Evolutionary conservation across 805 yeast genomes (phyloP).

Genomic region (Myxozyma udenii): DNA sequence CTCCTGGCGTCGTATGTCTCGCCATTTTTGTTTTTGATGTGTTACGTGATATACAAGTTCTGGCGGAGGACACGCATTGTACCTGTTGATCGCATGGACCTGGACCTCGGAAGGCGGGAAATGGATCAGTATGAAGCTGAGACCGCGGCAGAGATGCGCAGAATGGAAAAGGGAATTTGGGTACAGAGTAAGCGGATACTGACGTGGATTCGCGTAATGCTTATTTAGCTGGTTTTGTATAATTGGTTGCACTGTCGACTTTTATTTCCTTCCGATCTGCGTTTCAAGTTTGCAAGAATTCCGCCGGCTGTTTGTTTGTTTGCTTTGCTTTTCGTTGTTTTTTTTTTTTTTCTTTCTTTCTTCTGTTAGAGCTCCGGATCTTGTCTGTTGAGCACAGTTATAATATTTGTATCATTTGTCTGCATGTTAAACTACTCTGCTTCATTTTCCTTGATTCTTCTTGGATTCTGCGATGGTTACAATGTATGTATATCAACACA

Average conservation of each 20-base stretch:
- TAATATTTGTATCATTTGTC: no score
- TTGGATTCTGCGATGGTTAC: no score
- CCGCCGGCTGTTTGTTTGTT: not conserved
- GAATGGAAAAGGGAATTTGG: constrained; percentile 22
- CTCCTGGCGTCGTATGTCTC: constrained; percentile 68
- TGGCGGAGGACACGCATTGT: constrained; percentile 62
- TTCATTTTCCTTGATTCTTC: no score
- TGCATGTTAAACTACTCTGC: no score
- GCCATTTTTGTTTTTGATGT: constrained; percentile 49
- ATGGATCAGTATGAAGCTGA: constrained; percentile 54
- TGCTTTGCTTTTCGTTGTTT: not conserved
- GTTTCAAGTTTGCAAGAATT: no score
- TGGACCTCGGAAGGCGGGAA: constrained; percentile 81
- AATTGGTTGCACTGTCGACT: not conserved
- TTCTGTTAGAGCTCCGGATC: not conserved
- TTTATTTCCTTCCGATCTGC: not conserved
- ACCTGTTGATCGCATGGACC: constrained; percentile 68
- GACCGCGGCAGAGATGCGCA: constrained; percentile 21
- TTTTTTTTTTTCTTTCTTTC: not conserved
- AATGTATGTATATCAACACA: no score
- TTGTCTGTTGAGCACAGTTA: not conserved
- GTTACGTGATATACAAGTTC: constrained; percentile 55
- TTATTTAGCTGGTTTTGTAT: constrained; percentile 1
- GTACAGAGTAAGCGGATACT: constrained; percentile 5
- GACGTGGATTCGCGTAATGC: constrained; percentile 14